A percentile compares a stretch with the other conserved stretches of the same genome.
Evolutionary conservation across 306 rosid genomes (phyloP).

Genomic region (Corylus americana): DNA sequence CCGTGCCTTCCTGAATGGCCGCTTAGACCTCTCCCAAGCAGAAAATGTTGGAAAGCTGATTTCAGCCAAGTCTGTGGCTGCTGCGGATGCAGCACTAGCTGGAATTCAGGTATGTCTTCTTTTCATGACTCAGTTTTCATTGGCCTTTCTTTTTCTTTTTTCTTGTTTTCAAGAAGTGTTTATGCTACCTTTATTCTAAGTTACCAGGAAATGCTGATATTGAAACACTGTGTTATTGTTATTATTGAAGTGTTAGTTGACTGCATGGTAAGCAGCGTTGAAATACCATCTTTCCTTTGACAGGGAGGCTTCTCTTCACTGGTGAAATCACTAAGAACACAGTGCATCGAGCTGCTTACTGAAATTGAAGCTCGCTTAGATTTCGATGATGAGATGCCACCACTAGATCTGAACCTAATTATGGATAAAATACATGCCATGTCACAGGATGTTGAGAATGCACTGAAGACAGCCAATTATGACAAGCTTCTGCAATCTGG

Average conservation of each 20-base stretch:
- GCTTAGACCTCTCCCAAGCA: constrained; percentile 90
- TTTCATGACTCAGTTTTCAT: constrained; percentile 3
- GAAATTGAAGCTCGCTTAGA: constrained; percentile 97
- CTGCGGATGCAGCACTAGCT: constrained; percentile 93
- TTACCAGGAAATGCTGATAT: constrained; percentile 12
- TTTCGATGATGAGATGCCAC: constrained; percentile 96
- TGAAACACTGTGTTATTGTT: background rate
- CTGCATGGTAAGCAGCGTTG: constrained; percentile 7
- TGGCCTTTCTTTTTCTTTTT: background rate
- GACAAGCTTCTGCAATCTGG: constrained; percentile 98
- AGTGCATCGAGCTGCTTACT: constrained; percentile 88
- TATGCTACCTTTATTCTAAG: constrained; percentile 11
- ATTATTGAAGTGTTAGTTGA: constrained; percentile 11
- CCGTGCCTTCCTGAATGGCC: constrained; percentile 94
- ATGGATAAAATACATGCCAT: constrained; percentile 59
- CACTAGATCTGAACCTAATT: constrained; percentile 56
- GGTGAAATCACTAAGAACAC: constrained; percentile 63
- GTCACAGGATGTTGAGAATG: constrained; percentile 77
- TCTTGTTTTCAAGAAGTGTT: background rate
- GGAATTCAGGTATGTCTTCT: constrained; percentile 73
- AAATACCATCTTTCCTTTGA: constrained; percentile 25
- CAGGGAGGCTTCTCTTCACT: constrained; percentile 95
- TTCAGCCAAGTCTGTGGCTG: constrained; percentile 75
- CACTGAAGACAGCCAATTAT: constrained; percentile 85
- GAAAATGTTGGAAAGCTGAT: constrained; percentile 75